Base-by-base conservation (phyloP, 164 flowering plant species). In the Macadamia tetraphylla region DNA sequence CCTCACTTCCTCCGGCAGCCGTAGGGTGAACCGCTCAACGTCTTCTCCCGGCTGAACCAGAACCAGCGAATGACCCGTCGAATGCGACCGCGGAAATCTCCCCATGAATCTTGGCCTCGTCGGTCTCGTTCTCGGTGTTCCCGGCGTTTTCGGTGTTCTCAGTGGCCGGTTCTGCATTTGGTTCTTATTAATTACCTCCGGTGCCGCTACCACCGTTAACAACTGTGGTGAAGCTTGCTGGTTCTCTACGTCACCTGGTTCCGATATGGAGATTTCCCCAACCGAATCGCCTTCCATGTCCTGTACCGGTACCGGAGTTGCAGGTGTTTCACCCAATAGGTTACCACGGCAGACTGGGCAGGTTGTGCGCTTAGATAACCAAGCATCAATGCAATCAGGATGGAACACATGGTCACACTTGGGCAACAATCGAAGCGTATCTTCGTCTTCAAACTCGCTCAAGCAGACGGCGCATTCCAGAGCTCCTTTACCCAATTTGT, bases 11-110 rank as follows among this genome's bases (percentile, higher is more conserved):
- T 69, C 85, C 44, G 91, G 94, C 60, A 88, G 66, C 51, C 87
- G 67, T 51, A 89, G 67, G 0, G 89, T 91, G 59, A 80, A 85
- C 64, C 93, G 70, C 55, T 91, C 97, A 10, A 73, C 70, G 66
- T 83, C 68, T 62, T 85, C 89, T 1, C 86, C 87, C 2, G 87
- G 91, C 66, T 63, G 83, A 40, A 86, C 71, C 73, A 84, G 83
- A 40, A 86, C 71, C 73, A 84, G 49, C 8, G 90, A 87, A 72
- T 91, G 97, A 10, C 97, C 97, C 13, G 93, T 91, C 51, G 94
- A 82, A 75, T 89, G 91, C 15, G 94, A 89, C 11, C 91, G 60
- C 0, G 85, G 87, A 48, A 87, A 77, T 67, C 59, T 73, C 0
- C 76, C 71, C 2, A 40, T 1, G 6, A 60, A 61, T 51, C 18